Percentiles rank a stretch among this genome's conserved stretches.
Evolutionary conservation across 495 filamentous ascomycete species (phyloP).

Genomic region (Filosporella fistucella): DNA sequence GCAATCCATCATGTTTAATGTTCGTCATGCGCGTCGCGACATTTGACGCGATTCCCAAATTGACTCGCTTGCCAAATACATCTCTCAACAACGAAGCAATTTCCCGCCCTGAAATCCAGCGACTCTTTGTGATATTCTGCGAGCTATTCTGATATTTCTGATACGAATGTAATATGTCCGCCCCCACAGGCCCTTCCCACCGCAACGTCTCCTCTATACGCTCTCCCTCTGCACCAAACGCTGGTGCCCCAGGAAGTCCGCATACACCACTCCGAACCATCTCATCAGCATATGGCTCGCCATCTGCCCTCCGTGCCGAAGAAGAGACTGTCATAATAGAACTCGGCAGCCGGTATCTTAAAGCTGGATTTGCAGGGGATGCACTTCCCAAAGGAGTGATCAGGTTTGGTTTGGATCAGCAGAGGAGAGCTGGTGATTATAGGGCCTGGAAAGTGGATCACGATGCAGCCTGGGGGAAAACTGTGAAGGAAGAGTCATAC

Average conservation of each 20-base stretch:
- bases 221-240: slow-evolving; percentile 21
- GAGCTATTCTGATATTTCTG: no score
- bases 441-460: slow-evolving; percentile 60
- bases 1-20: no score
- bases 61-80: no score
- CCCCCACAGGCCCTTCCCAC: slow-evolving; percentile 26
- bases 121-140: no score
- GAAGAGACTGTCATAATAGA: slow-evolving; percentile 84
- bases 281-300: slow-evolving; percentile 64
- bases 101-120: no score
- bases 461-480: slow-evolving; percentile 37
- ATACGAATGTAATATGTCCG: slow-evolving; percentile 18
- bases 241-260: slow-evolving; percentile 33
- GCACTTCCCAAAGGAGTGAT: slow-evolving; percentile 65
- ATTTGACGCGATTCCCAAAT: no score
- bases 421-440: slow-evolving; percentile 79
- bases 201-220: slow-evolving; percentile 48
- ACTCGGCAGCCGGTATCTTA: slow-evolving; percentile 72
- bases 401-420: slow-evolving; percentile 64
- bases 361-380: slow-evolving; percentile 83
- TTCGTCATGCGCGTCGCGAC: no score
- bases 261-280: slow-evolving; percentile 58
- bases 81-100: no score
- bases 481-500: slow-evolving; percentile 52
- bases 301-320: slow-evolving; percentile 69